phyloP scores from a whole-genome alignment of 441 rosid genomes.

The Pelargonium myrrhifolium region DNA sequence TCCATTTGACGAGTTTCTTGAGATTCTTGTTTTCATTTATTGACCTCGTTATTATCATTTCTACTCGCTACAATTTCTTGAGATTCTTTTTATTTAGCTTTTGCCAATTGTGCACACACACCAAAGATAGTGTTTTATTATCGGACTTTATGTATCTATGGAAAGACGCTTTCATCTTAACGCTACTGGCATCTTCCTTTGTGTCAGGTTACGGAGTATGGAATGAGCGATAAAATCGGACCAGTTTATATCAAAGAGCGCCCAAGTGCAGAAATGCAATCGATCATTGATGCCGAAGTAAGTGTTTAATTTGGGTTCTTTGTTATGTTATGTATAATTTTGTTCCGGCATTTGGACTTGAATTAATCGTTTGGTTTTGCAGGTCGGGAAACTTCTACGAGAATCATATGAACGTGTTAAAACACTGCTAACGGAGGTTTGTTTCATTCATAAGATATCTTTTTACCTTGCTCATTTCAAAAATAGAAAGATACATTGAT shows the following conservation, averaged over 20 bases:
- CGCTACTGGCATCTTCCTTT: constrained; percentile 2
- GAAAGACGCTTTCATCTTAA: constrained; percentile 7
- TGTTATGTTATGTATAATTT: no score
- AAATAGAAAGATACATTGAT: no score
- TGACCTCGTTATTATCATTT: no score
- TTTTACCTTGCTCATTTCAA: background rate
- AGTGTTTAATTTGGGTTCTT: constrained; percentile 11
- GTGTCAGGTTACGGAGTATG: constrained; percentile 75
- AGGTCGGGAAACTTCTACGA: constrained; percentile 88
- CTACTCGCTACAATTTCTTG: no score
- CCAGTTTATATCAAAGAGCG: constrained; percentile 91
- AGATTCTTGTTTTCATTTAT: no score
- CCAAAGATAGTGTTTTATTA: no score
- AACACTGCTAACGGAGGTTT: constrained; percentile 70
- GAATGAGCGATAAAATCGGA: constrained; percentile 90
- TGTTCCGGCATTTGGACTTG: constrained; percentile 16
- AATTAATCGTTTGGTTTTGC: constrained; percentile 20
- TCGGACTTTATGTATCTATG: background rate
- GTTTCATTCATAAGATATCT: constrained; percentile 6
- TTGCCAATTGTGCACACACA: no score
- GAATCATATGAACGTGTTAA: constrained; percentile 92
- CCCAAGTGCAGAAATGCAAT: constrained; percentile 92
- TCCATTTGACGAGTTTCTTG: no score
- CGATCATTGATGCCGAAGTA: constrained; percentile 91
- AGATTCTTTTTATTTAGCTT: no score